Evolutionary conservation across 2,329 filamentous ascomycete genomes (phyloP).

Genomic region (Pseudogymnoascus verrucosus): DNA sequence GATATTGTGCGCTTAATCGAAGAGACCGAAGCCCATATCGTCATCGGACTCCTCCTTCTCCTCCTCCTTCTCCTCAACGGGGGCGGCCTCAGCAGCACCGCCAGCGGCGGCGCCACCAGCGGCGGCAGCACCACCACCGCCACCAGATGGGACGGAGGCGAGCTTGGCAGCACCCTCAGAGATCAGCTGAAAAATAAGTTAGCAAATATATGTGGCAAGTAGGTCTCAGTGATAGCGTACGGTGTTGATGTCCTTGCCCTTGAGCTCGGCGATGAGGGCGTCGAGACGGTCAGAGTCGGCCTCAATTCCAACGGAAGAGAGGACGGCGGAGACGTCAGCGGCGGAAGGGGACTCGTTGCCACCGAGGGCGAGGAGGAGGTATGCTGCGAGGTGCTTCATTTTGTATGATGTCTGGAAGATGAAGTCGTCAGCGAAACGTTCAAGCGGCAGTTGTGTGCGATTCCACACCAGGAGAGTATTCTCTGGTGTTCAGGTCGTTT

Average conservation of each 20-base stretch:
- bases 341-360: slow-evolving; percentile 87
- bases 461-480: neutral
- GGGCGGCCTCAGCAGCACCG: slow-evolving; percentile 57
- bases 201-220: slow-evolving; percentile 21
- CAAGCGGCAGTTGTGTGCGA: neutral
- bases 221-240: slow-evolving; percentile 41
- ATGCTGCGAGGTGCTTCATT: slow-evolving; percentile 99
- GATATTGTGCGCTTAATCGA: slow-evolving; percentile 51
- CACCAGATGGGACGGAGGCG: slow-evolving; percentile 92
- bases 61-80: slow-evolving; percentile 57
- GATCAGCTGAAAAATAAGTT: slow-evolving; percentile 62
- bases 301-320: slow-evolving; percentile 92
- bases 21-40: slow-evolving; percentile 71
- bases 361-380: slow-evolving; percentile 90
- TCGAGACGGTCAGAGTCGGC: slow-evolving; percentile 79
- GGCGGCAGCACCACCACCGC: slow-evolving; percentile 63
- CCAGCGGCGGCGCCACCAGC: slow-evolving; percentile 60
- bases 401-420: slow-evolving; percentile 41
- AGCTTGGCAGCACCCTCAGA: slow-evolving; percentile 85
- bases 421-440: neutral
- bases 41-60: slow-evolving; percentile 69
- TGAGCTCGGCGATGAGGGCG: slow-evolving; percentile 80
- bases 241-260: slow-evolving; percentile 89
- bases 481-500: slow-evolving; percentile 1
- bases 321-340: slow-evolving; percentile 77